Percentiles rank a stretch among this genome's conserved stretches.
These are phyloP conservation scores for Wickerhamiella brachini DNA, from an alignment of 805 yeast species.

Conservation along the genomic window DNA sequence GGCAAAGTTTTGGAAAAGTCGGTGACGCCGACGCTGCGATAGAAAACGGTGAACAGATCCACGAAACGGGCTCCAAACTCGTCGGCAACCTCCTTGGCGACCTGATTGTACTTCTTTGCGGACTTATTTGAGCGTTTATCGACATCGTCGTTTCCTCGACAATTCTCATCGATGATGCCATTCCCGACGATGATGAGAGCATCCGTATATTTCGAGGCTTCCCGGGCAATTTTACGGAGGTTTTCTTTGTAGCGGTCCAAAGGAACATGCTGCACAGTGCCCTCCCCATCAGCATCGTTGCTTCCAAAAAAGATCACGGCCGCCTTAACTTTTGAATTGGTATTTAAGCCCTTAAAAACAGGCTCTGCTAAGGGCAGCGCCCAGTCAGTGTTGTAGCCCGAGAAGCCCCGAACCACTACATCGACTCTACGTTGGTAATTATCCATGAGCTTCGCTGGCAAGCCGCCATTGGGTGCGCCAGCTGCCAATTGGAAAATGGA, in stretches of 20 bases:
- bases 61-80: constrained; percentile 40
- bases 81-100: constrained; percentile 32
- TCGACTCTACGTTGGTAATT: constrained; percentile 46
- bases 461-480: constrained; percentile 25
- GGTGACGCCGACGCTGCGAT: constrained; percentile 28
- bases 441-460: constrained; percentile 38
- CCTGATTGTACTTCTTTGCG: constrained; percentile 38
- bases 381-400: constrained; percentile 62
- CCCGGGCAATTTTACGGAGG: constrained; percentile 29
- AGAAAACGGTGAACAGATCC: constrained; percentile 37
- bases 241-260: constrained; percentile 38
- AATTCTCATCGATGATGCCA: constrained; percentile 32
- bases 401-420: constrained; percentile 57
- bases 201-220: constrained; percentile 31
- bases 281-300: constrained; percentile 47
- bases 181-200: constrained; percentile 51
- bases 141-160: constrained; percentile 26
- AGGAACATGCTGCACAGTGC: constrained; percentile 35
- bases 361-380: constrained; percentile 38
- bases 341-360: constrained; percentile 30
- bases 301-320: constrained; percentile 66
- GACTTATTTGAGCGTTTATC: constrained; percentile 33
- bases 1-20: constrained; percentile 18
- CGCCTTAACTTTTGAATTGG: constrained; percentile 23
- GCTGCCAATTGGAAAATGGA: constrained; percentile 48